Conservation (phyloP, 2,329 filamentous ascomycete genomes). For the Hymenoscyphus albidus region DNA sequence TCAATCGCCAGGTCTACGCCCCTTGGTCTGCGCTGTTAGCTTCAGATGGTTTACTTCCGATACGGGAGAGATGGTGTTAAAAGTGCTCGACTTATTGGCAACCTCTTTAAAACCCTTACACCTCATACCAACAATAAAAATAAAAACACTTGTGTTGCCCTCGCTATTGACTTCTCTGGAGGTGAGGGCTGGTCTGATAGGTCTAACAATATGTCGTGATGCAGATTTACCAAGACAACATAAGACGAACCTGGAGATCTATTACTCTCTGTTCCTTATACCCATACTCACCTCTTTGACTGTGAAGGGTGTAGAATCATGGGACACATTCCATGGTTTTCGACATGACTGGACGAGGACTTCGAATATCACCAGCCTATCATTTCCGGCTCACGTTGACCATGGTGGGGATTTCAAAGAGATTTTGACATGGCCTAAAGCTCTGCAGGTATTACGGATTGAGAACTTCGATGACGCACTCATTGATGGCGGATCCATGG, state of each 20-base stretch:
- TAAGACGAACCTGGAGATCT: neutral
- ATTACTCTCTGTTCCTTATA: neutral
- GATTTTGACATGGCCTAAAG: neutral
- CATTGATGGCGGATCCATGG: neutral
- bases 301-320: neutral
- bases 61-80: neutral
- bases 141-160: neutral
- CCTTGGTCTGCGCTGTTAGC: neutral
- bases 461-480: neutral
- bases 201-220: neutral
- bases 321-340: neutral
- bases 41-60: neutral
- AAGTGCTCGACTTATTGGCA: neutral
- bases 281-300: neutral
- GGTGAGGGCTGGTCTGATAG: no score
- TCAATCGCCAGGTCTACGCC: neutral
- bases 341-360: neutral
- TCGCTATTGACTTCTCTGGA: neutral
- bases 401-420: neutral
- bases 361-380: neutral
- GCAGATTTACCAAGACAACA: neutral
- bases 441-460: neutral
- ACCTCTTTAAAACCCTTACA: neutral
- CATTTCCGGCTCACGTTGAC: neutral
- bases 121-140: neutral